A percentile compares a stretch with the other conserved stretches of the same genome.
Evolutionary conservation across 306 rosid species (phyloP).

Genomic region (Trifolium repens): DNA sequence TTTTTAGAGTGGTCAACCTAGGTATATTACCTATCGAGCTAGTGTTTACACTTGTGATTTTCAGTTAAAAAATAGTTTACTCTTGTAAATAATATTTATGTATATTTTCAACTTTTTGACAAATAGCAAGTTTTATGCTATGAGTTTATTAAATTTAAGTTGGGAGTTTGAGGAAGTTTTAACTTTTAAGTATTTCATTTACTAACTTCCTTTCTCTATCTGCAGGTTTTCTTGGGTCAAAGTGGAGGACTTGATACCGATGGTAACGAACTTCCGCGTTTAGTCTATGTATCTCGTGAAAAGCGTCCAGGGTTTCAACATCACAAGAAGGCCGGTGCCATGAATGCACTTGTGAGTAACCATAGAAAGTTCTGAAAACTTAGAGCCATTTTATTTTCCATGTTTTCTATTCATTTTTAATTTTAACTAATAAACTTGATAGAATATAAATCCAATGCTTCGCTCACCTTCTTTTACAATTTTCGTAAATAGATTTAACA

Average conservation of each 20-base stretch:
- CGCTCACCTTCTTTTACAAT: not conserved
- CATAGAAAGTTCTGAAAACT: slow-evolving; percentile 1
- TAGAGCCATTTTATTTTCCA: not conserved
- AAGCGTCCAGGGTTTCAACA: slow-evolving; percentile 99
- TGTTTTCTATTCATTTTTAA: too few species aligned
- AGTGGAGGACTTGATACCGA: slow-evolving; percentile 94
- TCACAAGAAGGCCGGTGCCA: slow-evolving; percentile 99
- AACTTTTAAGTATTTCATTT: slow-evolving; percentile 10
- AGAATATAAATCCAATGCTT: not conserved
- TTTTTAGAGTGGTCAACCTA: slow-evolving; percentile 9
- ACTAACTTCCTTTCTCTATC: slow-evolving; percentile 28
- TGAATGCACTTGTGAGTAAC: slow-evolving; percentile 92
- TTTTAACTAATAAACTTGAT: not conserved
- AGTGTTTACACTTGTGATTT: slow-evolving; percentile 10
- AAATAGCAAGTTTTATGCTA: slow-evolving; percentile 1
- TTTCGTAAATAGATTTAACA: not conserved
- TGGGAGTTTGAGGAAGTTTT: slow-evolving; percentile 23
- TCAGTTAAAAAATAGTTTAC: not conserved
- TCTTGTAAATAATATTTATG: slow-evolving; percentile 4
- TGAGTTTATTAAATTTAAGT: slow-evolving; percentile 33
- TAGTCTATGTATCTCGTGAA: slow-evolving; percentile 98
- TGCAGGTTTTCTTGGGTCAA: slow-evolving; percentile 97
- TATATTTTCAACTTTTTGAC: slow-evolving; percentile 18
- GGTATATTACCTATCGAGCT: slow-evolving; percentile 1
- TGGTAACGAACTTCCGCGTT: slow-evolving; percentile 89